Evolutionary conservation across 2,329 filamentous ascomycete genomes (phyloP).

Genomic region (Talaromyces verruculosus): DNA sequence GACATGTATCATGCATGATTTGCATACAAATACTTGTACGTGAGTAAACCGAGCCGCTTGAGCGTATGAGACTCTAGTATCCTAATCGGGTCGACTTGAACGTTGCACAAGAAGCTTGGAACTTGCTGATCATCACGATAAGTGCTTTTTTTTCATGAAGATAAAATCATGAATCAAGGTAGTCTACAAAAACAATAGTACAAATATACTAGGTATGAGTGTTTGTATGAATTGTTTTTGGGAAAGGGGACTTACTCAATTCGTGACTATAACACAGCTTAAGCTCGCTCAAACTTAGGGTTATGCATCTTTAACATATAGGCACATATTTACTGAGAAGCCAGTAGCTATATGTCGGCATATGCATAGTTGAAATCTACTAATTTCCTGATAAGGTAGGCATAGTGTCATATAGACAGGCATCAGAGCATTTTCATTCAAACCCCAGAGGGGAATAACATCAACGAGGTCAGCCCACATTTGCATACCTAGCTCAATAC

Average conservation of each 20-base stretch:
- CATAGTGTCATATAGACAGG: background rate
- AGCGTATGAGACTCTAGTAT: background rate
- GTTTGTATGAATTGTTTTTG: too few relatives aligned
- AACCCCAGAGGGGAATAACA: background rate
- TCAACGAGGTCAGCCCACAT: background rate
- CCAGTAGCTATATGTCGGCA: background rate
- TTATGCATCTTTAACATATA: background rate
- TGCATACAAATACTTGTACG: background rate
- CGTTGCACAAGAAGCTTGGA: conserved; percentile 2
- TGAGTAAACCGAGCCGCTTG: too few relatives aligned
- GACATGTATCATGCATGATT: background rate
- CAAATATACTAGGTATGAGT: background rate
- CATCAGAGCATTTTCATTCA: background rate
- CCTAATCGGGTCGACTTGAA: background rate
- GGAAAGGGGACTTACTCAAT: background rate
- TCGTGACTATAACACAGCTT: background rate
- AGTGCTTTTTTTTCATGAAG: background rate
- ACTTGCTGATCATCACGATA: background rate
- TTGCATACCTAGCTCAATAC: background rate
- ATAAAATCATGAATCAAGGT: background rate
- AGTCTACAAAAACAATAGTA: background rate
- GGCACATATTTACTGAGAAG: too few relatives aligned
- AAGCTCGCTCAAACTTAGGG: background rate
- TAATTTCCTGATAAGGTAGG: background rate
- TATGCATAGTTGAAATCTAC: background rate